Conservation (phyloP, 2,329 filamentous ascomycete genomes). For the Penicillium sp. region DNA sequence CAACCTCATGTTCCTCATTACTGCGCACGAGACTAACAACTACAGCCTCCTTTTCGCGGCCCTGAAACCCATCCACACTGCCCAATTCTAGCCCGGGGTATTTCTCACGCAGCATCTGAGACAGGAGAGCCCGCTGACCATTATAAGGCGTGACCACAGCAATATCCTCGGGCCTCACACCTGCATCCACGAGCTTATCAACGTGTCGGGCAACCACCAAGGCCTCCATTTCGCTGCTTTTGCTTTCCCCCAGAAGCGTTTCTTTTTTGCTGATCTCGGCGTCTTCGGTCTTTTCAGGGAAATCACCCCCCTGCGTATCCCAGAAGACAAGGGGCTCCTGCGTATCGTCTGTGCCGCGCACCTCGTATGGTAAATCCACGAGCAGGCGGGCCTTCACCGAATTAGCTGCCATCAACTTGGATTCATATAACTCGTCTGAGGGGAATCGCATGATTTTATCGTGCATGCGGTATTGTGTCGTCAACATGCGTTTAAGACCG, state of each 20-base stretch:
- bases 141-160: slow-evolving; percentile 96
- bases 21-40: slow-evolving; percentile 92
- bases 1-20: slow-evolving; percentile 82
- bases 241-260: slow-evolving; percentile 68
- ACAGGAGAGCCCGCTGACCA: slow-evolving; percentile 80
- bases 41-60: slow-evolving; percentile 93
- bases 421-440: slow-evolving; percentile 82
- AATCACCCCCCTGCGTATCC: slow-evolving; percentile 94
- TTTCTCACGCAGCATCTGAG: slow-evolving; percentile 71
- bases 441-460: slow-evolving; percentile 94
- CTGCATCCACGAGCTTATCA: slow-evolving; percentile 69
- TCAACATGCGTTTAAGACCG: slow-evolving; percentile 89
- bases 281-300: slow-evolving; percentile 77
- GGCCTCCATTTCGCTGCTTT: slow-evolving; percentile 90
- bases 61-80: slow-evolving; percentile 95
- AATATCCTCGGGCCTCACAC: slow-evolving; percentile 79
- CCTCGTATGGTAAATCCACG: slow-evolving; percentile 72
- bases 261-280: slow-evolving; percentile 58
- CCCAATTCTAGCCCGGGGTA: slow-evolving; percentile 90
- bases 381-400: slow-evolving; percentile 73
- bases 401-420: slow-evolving; percentile 76
- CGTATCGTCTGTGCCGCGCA: slow-evolving; percentile 81
- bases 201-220: slow-evolving; percentile 78
- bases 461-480: slow-evolving; percentile 97
- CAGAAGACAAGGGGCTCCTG: slow-evolving; percentile 86